Conservation (phyloP, 164 flowering plant species). For the Brasenia schreberi region DNA sequence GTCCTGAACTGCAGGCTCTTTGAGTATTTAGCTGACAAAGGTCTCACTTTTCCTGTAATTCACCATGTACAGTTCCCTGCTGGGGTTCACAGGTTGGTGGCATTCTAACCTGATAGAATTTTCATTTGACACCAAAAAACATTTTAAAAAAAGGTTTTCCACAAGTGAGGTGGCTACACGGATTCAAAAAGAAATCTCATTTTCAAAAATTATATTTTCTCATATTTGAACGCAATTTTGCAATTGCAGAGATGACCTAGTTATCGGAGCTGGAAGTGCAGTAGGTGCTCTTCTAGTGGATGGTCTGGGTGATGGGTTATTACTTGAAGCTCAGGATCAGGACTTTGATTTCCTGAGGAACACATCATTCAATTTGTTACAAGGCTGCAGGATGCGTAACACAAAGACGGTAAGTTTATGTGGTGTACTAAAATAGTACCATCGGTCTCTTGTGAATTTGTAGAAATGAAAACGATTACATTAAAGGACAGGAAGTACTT, state of each 20-base stretch:
- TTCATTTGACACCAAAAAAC: no score
- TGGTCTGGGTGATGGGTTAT: slow-evolving; percentile 92
- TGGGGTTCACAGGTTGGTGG: slow-evolving; percentile 47
- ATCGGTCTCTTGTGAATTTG: background rate
- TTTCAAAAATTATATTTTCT: background rate
- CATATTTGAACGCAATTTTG: background rate
- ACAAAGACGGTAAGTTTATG: slow-evolving; percentile 66
- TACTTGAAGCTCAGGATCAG: slow-evolving; percentile 77
- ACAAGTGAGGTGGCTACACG: background rate
- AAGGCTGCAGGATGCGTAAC: slow-evolving; percentile 98
- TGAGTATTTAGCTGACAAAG: slow-evolving; percentile 62
- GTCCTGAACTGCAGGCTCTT: slow-evolving; percentile 51
- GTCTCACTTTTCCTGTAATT: slow-evolving; percentile 68
- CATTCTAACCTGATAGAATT: background rate
- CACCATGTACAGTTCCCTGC: slow-evolving; percentile 78
- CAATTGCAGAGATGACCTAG: slow-evolving; percentile 76
- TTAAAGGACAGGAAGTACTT: background rate
- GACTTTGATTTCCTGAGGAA: slow-evolving; percentile 83
- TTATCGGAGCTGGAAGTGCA: slow-evolving; percentile 77
- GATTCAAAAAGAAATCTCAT: no score
- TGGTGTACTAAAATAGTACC: no score
- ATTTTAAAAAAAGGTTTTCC: background rate
- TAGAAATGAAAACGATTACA: background rate
- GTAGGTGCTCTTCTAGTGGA: slow-evolving; percentile 93
- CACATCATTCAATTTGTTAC: slow-evolving; percentile 91